Evolutionary conservation across 2,329 filamentous ascomycete genomes (phyloP), one percentile per base, ranked within the genome.

Genomic region (Diaporthe ilicicola): DNA sequence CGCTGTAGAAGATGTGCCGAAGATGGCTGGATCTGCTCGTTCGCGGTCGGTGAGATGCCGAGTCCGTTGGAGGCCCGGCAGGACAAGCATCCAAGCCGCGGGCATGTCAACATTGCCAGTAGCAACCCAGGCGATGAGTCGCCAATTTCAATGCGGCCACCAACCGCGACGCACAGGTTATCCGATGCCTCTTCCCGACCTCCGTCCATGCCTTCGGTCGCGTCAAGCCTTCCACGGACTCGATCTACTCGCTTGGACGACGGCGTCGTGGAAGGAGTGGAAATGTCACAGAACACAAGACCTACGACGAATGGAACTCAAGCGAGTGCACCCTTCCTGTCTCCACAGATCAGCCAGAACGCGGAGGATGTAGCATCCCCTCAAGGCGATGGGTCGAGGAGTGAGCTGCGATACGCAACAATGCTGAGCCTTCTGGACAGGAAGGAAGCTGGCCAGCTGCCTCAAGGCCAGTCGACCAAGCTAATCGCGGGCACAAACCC

Each of bases 1-100:
- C 53, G 32, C 53, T 39, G 53, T 13, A 56, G 53, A 37, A 56
- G 53, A 39, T 56, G 53, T 56, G 53, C 53, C 13, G 53, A 56
- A 2, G 53, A 56, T 56, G 34, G 53, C 37, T 56, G 34, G 32
- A 13, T n/a, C 12, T 56, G 53, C 32, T 56, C 53, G n/a, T 56
- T 56, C n/a, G 9, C 32, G 10, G 12, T 19, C 22, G 53, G 19
- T 17, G 53, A 24, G 32, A 17, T 56, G 19, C 32, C 32, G 5
- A 32, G 27, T 4, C 48, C 48, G 1, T 1, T 51, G 44, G 44
- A 48, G 19, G n/a, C 44, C 44, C 19, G 24, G 15, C 50, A 32
- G 27, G 32, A 53, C 8, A 13, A 27, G 7, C 50, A 53, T 37
- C 19, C 32, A 55, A 37, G 19, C 32, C 10, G 32, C 32, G 12